Conservation (phyloP, 768 basidiomycete genomes). For the Lactifluus rugatus region DNA sequence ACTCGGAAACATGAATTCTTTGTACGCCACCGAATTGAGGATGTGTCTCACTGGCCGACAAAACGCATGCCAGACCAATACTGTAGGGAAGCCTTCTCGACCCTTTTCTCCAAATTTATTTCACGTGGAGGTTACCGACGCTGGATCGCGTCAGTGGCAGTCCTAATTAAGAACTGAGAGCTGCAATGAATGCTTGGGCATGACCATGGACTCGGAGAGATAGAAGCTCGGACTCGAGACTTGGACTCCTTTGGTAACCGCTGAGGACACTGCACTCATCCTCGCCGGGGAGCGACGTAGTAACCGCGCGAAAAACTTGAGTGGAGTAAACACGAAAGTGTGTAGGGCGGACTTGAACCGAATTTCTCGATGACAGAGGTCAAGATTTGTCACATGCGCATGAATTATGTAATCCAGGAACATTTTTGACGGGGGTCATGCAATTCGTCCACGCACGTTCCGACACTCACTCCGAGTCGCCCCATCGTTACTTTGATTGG, state of each 20-base stretch:
- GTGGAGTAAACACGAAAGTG: too few species aligned
- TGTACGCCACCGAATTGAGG: background rate
- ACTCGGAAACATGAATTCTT: background rate
- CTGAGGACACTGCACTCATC: background rate
- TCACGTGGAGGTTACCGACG: background rate
- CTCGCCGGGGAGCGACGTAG: too few species aligned
- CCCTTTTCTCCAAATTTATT: background rate
- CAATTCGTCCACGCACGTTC: too few species aligned
- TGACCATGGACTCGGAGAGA: background rate
- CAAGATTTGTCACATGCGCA: too few species aligned
- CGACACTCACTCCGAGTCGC: too few species aligned
- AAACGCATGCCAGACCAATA: background rate
- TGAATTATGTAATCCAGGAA: too few species aligned
- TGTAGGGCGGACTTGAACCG: too few species aligned
- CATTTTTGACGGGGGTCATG: too few species aligned
- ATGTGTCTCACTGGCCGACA: background rate
- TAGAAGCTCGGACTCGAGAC: background rate
- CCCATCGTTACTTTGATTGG: too few species aligned
- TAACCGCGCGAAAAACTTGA: too few species aligned
- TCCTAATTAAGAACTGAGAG: background rate
- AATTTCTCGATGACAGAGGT: too few species aligned
- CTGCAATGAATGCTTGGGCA: background rate
- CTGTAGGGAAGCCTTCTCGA: background rate
- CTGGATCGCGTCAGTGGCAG: background rate
- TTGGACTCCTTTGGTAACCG: too few species aligned